Base-by-base conservation (phyloP, 2,329 filamentous ascomycete genomes). In the Sporothrix sp. region DNA sequence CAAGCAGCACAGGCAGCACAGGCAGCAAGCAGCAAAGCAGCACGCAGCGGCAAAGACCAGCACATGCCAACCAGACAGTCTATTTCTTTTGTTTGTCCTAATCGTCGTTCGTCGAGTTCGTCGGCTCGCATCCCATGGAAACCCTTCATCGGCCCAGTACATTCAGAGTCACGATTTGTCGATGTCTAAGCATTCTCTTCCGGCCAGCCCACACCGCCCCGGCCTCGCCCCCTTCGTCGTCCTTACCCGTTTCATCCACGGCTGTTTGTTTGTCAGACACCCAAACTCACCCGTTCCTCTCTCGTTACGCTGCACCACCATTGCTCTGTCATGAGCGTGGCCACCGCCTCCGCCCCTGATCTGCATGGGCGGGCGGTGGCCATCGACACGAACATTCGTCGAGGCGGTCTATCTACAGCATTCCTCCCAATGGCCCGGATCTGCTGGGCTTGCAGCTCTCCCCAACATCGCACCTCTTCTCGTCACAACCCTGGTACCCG, bases 21-120 rank as follows among this genome's bases (percentile, higher is more conserved):
- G 27, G 28, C 28, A 14, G 28, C 42, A 44, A 20, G 25, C 23
- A 40, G n/a, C 38, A 40, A 16, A 40, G 39, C 39, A 28, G 27
- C 39, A 25, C 30, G 14, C 30, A 51, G 49, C 50, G 33, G 44
- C 44, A 32, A 30, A 20, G 50, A 51, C 38, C 36, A 43, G 23
- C 50, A 42, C 23, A 38, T 38, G 27, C 30, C 39, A 44, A 9
- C 48, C 33, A 50, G 33, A 28, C 48, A 44, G 40, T 21, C 37
- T 50, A 10, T 35, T 50, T 44, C 40, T 30, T 43, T 38, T 45
- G 32, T 50, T 21, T 38, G n/a, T 43, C 23, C 20, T 43, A 35
- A 25, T 32, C 48, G 48, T 48, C 43, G n/a, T 35, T 45, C 43
- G 30, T 45, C 43, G 35, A 32, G n/a, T n/a, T 25, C 20, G 3